Evolutionary conservation across 176 grass and related monocot species (phyloP).

Genomic region (Tuctoria greenei): DNA sequence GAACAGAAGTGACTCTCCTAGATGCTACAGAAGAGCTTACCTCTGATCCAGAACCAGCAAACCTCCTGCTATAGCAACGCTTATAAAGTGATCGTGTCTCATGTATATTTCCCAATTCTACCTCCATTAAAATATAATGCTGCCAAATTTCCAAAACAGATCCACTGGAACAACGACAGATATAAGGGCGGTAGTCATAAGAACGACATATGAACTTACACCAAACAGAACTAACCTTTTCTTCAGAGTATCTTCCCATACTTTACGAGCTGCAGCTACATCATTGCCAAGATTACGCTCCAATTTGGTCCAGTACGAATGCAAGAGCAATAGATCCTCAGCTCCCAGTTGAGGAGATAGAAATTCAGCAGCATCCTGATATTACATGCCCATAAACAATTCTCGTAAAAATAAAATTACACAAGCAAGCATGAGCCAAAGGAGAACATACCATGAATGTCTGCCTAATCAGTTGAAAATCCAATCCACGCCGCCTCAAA

Average conservation of each 20-base stretch:
- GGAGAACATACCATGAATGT: constrained; percentile 57
- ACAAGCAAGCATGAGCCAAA: constrained; percentile 3
- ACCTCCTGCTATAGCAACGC: constrained; percentile 85
- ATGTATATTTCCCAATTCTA: constrained; percentile 61
- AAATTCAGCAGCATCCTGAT: constrained; percentile 74
- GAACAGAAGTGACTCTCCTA: not conserved
- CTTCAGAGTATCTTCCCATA: constrained; percentile 85
- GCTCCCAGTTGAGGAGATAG: constrained; percentile 58
- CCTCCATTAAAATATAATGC: constrained; percentile 85
- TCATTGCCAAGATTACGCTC: constrained; percentile 81
- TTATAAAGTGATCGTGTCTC: constrained; percentile 90
- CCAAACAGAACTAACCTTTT: constrained; percentile 62
- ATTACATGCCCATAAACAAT: constrained; percentile 35
- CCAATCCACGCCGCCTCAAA: constrained; percentile 72
- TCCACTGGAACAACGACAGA: constrained; percentile 60
- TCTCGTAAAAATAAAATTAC: constrained; percentile 15
- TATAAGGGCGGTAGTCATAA: constrained; percentile 19
- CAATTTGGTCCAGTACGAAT: constrained; percentile 79
- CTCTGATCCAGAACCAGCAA: constrained; percentile 86
- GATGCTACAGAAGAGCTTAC: constrained; percentile 45
- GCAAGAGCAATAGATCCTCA: constrained; percentile 67
- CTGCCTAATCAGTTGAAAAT: constrained; percentile 82
- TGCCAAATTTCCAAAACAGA: constrained; percentile 75
- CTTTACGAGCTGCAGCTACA: constrained; percentile 59
- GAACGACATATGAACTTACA: constrained; percentile 22